phyloP scores from a whole-genome alignment of 441 rosid species.

The Aleurites moluccanus region DNA sequence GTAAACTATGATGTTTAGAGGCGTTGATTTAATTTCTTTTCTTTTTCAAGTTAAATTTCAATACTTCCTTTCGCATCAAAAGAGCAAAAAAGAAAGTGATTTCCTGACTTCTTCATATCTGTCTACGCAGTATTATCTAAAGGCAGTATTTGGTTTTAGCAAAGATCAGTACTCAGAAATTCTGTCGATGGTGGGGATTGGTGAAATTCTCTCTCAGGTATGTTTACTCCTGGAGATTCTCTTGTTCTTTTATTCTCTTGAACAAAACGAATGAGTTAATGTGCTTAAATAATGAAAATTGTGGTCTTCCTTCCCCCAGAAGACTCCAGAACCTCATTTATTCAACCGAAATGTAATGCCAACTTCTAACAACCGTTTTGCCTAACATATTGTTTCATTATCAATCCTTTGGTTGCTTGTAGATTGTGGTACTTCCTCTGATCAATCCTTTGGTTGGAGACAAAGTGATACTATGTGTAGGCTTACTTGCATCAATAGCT shows the following conservation, averaged over 20 bases:
- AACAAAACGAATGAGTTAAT: background rate
- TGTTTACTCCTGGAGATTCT: background rate
- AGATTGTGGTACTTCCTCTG: conserved; percentile 57
- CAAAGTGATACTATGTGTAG: conserved; percentile 46
- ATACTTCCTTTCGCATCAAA: too few relatives aligned
- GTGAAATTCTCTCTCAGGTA: conserved; percentile 58
- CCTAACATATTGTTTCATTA: background rate
- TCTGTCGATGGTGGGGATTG: conserved; percentile 46
- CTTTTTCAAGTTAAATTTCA: background rate
- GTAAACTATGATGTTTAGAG: too few relatives aligned
- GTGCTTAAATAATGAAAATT: background rate
- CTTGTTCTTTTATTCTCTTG: background rate
- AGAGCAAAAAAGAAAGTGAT: background rate
- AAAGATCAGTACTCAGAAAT: conserved; percentile 58
- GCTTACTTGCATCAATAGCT: conserved; percentile 51
- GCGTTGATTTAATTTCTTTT: background rate
- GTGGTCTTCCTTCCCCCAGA: background rate
- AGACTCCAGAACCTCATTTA: too few relatives aligned
- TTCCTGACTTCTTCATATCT: conserved; percentile 8
- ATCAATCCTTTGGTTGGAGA: conserved; percentile 53
- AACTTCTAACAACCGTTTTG: too few relatives aligned
- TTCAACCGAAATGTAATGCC: too few relatives aligned
- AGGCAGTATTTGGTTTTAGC: conserved; percentile 52
- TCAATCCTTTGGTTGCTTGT: background rate
- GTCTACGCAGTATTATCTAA: conserved; percentile 47